Conservation (phyloP, 2,329 filamentous ascomycete species). For the Fusarium oligoseptatum region DNA sequence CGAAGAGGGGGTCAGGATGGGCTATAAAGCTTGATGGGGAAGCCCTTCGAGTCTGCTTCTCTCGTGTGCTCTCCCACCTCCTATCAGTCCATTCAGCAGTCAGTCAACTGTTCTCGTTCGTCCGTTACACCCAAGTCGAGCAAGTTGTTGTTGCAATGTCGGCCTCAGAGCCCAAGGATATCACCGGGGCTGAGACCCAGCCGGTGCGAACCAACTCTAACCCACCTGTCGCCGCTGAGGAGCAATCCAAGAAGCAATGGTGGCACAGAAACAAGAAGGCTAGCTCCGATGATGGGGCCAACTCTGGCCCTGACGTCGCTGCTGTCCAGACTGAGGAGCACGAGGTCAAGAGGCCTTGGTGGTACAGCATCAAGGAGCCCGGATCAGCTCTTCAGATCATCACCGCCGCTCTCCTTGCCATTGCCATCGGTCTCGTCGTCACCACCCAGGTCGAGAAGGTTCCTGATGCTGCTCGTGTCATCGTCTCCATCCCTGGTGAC, state of each 20-base stretch:
- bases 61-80: slow-evolving; percentile 14
- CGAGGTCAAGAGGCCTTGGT: slow-evolving; percentile 49
- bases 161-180: slow-evolving; percentile 36
- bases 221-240: slow-evolving; percentile 23
- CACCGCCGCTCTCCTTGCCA: slow-evolving; percentile 60
- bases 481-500: slow-evolving; percentile 63
- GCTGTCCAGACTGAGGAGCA: slow-evolving; percentile 25
- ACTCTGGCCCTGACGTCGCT: slow-evolving; percentile 28
- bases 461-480: slow-evolving; percentile 55
- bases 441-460: slow-evolving; percentile 58
- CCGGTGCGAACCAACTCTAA: slow-evolving; percentile 38
- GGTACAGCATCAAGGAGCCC: slow-evolving; percentile 54
- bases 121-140: slow-evolving; percentile 18
- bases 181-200: slow-evolving; percentile 17
- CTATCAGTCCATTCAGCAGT: neutral
- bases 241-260: slow-evolving; percentile 49
- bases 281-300: neutral
- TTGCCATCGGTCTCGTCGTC: slow-evolving; percentile 63
- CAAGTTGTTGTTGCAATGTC: slow-evolving; percentile 31
- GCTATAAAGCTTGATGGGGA: slow-evolving; percentile 30
- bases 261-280: slow-evolving; percentile 46
- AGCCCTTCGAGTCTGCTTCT: slow-evolving; percentile 6
- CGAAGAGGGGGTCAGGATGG: slow-evolving; percentile 18
- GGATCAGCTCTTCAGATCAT: slow-evolving; percentile 65
- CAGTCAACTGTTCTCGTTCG: slow-evolving; percentile 6